Evolutionary conservation across 768 basidiomycete species (phyloP).

Genomic region (Lenzites betulinus): DNA sequence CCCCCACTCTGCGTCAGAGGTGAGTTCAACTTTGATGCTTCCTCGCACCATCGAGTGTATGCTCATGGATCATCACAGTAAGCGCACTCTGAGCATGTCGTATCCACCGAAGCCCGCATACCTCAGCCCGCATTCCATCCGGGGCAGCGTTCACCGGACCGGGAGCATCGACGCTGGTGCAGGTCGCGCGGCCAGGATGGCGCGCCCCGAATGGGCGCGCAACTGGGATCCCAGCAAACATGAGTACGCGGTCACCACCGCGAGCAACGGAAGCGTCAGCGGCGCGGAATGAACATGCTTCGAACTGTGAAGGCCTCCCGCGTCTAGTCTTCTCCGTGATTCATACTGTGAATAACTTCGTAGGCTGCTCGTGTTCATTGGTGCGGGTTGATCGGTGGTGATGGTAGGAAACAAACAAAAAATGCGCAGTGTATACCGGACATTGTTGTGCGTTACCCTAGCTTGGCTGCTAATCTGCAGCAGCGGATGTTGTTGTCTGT

Average conservation of each 20-base stretch:
- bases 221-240: constrained; percentile 43
- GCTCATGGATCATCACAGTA: constrained; percentile 13
- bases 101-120: constrained; percentile 32
- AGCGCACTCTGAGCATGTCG: constrained; percentile 31
- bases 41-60: background rate
- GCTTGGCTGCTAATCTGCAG: too few species aligned
- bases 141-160: constrained; percentile 22
- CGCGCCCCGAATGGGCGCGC: constrained; percentile 39
- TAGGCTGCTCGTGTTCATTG: too few species aligned
- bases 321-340: too few species aligned
- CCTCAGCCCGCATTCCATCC: constrained; percentile 28
- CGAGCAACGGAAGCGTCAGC: constrained; percentile 39
- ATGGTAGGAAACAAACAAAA: too few species aligned
- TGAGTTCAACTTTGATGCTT: constrained; percentile 29
- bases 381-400: too few species aligned
- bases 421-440: too few species aligned
- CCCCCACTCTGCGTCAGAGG: constrained; percentile 65
- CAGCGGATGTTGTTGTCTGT: too few species aligned
- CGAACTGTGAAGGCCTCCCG: too few species aligned
- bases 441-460: too few species aligned
- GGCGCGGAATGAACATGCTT: constrained; percentile 21
- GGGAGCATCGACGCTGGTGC: constrained; percentile 25
- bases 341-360: too few species aligned
- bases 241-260: constrained; percentile 45
- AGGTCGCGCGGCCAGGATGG: constrained; percentile 23